A percentile compares a stretch with the other conserved stretches of the same genome.
phyloP scores from a whole-genome alignment of 2,329 filamentous ascomycete genomes.

The Colletotrichum kahawae region DNA sequence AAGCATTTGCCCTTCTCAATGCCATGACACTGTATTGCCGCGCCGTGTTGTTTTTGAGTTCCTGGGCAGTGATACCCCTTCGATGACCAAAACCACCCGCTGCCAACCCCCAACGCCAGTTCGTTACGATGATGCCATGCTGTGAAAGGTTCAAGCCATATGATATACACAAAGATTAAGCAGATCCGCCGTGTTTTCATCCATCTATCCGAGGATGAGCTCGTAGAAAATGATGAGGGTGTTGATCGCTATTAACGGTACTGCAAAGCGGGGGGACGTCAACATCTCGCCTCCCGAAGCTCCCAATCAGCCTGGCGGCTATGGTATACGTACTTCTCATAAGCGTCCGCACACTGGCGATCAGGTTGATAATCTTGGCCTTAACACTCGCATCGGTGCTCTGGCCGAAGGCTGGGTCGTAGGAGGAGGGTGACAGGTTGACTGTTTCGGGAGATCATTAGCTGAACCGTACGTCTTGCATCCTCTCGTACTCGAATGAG shows the following conservation, averaged over 20 bases:
- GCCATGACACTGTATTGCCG: neutral
- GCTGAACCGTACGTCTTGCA: neutral
- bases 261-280: slow-evolving; percentile 46
- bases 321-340: slow-evolving; percentile 74
- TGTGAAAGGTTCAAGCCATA: neutral
- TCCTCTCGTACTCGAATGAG: neutral
- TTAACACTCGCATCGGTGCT: slow-evolving; percentile 79
- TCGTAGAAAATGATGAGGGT: slow-evolving; percentile 84
- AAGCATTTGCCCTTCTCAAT: neutral
- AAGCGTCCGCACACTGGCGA: slow-evolving; percentile 86
- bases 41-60: neutral
- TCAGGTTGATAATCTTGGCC: slow-evolving; percentile 86
- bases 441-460: slow-evolving; percentile 43
- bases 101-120: slow-evolving; percentile 8
- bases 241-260: slow-evolving; percentile 86
- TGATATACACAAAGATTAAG: neutral
- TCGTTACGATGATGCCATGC: slow-evolving; percentile 18
- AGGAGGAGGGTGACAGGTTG: slow-evolving; percentile 75
- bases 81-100: neutral
- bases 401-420: slow-evolving; percentile 81
- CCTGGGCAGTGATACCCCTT: neutral
- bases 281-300: neutral
- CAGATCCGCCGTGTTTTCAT: neutral
- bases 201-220: slow-evolving; percentile 70
- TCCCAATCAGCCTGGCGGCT: neutral